Evolutionary conservation across 441 rosid species (phyloP).

Genomic region (Aleurites moluccanus): DNA sequence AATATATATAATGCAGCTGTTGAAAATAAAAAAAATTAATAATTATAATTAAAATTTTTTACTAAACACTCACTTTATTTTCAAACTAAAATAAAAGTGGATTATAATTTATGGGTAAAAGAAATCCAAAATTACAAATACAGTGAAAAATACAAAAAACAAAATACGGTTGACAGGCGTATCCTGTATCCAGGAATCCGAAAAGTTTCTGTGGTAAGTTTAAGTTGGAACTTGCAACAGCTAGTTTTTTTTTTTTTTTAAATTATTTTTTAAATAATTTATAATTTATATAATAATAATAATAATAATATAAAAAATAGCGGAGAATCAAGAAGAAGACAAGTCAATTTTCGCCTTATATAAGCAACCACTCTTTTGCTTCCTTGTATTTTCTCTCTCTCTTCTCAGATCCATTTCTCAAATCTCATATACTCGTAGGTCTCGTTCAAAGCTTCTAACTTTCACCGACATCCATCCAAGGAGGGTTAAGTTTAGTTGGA

Average conservation of each 20-base stretch:
- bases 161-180: not conserved
- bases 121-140: not conserved
- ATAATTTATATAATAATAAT: no score
- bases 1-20: no score
- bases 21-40: no score
- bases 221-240: slow-evolving; percentile 7
- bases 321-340: slow-evolving; percentile 1
- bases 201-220: not conserved
- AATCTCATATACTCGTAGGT: not conserved
- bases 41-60: no score
- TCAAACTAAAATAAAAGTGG: no score
- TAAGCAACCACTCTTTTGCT: not conserved
- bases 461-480: not conserved
- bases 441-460: not conserved
- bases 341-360: not conserved
- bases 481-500: not conserved
- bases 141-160: not conserved
- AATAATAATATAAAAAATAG: not conserved
- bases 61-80: no score
- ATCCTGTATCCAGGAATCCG: not conserved
- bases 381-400: not conserved
- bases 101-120: no score
- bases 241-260: not conserved
- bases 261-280: no score
- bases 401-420: slow-evolving; percentile 5